A percentile compares a stretch with the other conserved stretches of the same genome.
Conservation (phyloP, 345 rosid species). For the Eucalyptus marginata region DNA sequence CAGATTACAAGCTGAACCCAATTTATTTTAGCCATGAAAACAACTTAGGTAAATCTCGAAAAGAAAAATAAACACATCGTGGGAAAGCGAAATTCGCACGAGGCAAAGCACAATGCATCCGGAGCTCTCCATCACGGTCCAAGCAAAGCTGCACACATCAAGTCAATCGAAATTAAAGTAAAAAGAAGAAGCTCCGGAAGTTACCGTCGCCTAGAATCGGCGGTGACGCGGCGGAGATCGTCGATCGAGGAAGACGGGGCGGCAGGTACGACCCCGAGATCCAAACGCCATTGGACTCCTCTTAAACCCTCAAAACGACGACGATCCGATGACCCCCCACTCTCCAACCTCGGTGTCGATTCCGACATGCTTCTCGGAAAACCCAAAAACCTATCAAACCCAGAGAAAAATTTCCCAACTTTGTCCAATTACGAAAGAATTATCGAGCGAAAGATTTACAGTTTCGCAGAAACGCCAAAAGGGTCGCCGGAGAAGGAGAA, state of each 20-base stretch:
- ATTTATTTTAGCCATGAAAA: background rate
- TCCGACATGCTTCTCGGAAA: background rate
- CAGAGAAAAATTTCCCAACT: background rate
- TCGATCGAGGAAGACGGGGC: constrained; percentile 47
- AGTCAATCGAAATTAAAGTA: background rate
- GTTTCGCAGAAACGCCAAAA: background rate
- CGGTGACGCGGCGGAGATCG: constrained; percentile 75
- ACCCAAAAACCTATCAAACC: background rate
- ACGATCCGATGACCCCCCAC: background rate
- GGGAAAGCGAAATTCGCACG: background rate
- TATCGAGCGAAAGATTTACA: background rate
- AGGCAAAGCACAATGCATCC: background rate
- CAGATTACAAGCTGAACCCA: background rate
- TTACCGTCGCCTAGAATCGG: constrained; percentile 84
- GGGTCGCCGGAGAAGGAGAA: background rate
- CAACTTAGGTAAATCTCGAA: background rate
- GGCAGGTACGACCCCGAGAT: constrained; percentile 69
- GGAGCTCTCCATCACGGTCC: background rate
- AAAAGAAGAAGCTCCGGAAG: background rate
- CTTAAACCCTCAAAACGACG: constrained; percentile 16
- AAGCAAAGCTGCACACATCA: background rate
- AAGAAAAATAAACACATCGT: background rate
- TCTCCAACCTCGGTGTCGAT: background rate
- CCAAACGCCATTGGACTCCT: constrained; percentile 81
- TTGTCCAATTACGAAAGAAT: background rate